These are phyloP conservation scores for Mycena polygramma DNA, from an alignment of 768 basidiomycete species.

Conservation along the genomic window DNA sequence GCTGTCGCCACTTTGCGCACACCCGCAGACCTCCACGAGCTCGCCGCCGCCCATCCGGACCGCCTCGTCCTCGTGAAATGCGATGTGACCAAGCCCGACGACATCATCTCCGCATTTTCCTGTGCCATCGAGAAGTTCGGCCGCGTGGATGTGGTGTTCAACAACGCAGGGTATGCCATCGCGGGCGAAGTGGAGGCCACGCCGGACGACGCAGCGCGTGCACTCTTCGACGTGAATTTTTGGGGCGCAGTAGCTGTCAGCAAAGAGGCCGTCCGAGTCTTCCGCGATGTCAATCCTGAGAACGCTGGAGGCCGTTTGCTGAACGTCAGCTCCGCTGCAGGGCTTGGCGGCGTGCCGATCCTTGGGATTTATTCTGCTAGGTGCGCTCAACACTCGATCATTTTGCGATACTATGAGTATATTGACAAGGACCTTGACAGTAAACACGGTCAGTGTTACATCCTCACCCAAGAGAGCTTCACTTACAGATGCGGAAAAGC, in stretches of 20 bases:
- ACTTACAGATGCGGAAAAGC: constrained; percentile 8
- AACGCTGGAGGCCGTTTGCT: constrained; percentile 18
- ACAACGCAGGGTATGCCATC: constrained; percentile 35
- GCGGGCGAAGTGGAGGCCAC: constrained; percentile 43
- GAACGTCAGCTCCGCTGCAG: constrained; percentile 16
- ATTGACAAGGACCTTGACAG: background rate
- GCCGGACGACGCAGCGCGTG: constrained; percentile 35
- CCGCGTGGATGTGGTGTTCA: constrained; percentile 38
- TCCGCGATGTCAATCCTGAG: constrained; percentile 16
- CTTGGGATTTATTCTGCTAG: constrained; percentile 25
- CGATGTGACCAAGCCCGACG: constrained; percentile 25
- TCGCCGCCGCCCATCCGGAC: constrained; percentile 24
- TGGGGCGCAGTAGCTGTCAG: constrained; percentile 38
- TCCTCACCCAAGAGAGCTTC: too few species aligned
- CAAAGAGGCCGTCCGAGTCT: constrained; percentile 26
- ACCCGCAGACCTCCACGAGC: constrained; percentile 32
- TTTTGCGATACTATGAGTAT: background rate
- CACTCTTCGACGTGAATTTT: constrained; percentile 33
- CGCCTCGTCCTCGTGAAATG: constrained; percentile 26
- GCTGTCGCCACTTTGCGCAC: constrained; percentile 38
- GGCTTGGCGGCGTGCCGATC: constrained; percentile 19
- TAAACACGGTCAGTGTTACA: constrained; percentile 16
- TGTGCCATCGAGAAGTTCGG: constrained; percentile 28
- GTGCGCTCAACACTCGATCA: constrained; percentile 2
- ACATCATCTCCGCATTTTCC: constrained; percentile 34